Base-by-base conservation (phyloP, 2,329 filamentous ascomycete genomes). In the Fusarium sarcochroum region DNA sequence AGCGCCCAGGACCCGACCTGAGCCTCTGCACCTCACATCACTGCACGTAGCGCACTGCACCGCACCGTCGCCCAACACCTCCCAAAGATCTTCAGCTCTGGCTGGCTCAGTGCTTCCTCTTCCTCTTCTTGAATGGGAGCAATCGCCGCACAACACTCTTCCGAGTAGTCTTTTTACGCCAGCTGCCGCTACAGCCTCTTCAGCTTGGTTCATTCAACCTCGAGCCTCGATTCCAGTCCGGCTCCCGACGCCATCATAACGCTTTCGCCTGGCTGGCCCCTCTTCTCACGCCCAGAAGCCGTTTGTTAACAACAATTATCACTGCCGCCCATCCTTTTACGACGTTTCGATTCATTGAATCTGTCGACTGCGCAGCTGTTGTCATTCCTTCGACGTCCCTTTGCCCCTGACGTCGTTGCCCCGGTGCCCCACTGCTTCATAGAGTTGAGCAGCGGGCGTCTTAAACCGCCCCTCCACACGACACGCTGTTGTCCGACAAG, bases 401-500 rank as follows among this genome's bases (percentile, higher is more conserved):
- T 72, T 63, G 66, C 74, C 70, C 72, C 73, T 76, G 76, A 77
- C 73, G 71, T 76, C 74, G 72, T 76, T 71, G 68, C 70, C 70
- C 71, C 70, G 72, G 66, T 76, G 71, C 71, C 72, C 73, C 71
- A 75, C 71, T 70, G 72, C 62, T 58, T 72, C 59, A 49, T 67
- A 69, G 50, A 68, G 60, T 66, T 60, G 62, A 73, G 62, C 70
- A 69, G 71, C 71, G 71, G 72, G 70, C 69, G 71, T 70, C 72
- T 66, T 55, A 41, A 73, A 63, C 72, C 68, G 58, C 71, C 72
- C 69, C 73, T 73, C 69, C 67, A 68, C 62, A 61, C 63, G 58
- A 56, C 63, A 72, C 66, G 55, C 70, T 71, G 68, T 74, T 68
- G 69, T 66, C 70, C 70, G 82, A 81, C 82, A 92, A 87, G 83